phyloP scores from a whole-genome alignment of 176 grass and related monocot genomes.

The Luzula sylvatica region DNA sequence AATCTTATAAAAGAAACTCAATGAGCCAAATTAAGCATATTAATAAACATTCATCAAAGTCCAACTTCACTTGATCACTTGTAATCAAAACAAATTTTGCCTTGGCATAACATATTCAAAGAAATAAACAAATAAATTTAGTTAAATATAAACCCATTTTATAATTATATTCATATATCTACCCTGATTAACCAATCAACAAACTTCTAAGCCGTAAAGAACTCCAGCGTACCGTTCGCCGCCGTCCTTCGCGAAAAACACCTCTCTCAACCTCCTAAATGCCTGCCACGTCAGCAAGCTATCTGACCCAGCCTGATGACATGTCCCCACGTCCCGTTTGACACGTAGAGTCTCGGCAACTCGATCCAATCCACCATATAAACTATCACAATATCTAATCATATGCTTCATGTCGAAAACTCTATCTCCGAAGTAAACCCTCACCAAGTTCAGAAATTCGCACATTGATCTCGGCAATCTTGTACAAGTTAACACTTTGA shows the following conservation, averaged over 20 bases:
- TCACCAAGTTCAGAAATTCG: slow-evolving; percentile 39
- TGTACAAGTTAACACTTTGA: slow-evolving; percentile 42
- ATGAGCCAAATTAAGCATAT: not conserved
- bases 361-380: slow-evolving; percentile 56
- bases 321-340: slow-evolving; percentile 28
- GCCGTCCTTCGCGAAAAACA: slow-evolving; percentile 35
- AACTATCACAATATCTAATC: slow-evolving; percentile 21
- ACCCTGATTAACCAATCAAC: slow-evolving; percentile 10
- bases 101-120: slow-evolving; percentile 14
- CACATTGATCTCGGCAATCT: slow-evolving; percentile 26
- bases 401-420: slow-evolving; percentile 81
- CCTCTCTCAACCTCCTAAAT: slow-evolving; percentile 35
- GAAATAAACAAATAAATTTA: slow-evolving; percentile 2
- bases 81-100: slow-evolving; percentile 10
- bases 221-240: slow-evolving; percentile 27
- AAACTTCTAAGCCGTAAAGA: slow-evolving; percentile 48
- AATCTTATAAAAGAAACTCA: too few relatives aligned
- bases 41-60: not conserved
- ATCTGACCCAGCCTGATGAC: slow-evolving; percentile 80
- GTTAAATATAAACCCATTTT: not conserved
- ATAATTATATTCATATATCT: not conserved
- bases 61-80: not conserved
- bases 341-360: slow-evolving; percentile 37
- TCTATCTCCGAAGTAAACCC: slow-evolving; percentile 49
- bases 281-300: slow-evolving; percentile 72